Base-by-base conservation (phyloP, 2,329 filamentous ascomycete genomes). In the Fusarium sp. region DNA sequence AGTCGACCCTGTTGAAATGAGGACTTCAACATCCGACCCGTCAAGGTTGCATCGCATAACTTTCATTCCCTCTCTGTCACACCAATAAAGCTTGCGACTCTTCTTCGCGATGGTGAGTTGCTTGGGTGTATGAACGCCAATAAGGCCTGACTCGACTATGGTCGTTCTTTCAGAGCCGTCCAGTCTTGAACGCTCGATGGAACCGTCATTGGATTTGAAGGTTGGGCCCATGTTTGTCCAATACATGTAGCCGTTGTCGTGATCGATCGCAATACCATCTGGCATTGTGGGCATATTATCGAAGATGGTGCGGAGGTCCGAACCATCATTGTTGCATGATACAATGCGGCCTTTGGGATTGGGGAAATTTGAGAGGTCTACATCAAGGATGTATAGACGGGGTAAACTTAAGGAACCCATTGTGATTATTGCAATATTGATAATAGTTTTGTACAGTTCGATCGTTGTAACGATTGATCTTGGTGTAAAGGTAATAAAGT, bases 41-140 rank as follows among this genome's bases (percentile, higher is more conserved):
- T 62, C 50, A 20, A 62, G n/a, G 26, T 51, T 49, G 5, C 16
- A 51, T 0, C 20, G 31, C 44, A 66, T 62, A 2, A 57, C 56
- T 28, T 66, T 44, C 34, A 66, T 52, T 12, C 56, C 50, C 8
- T 67, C 56, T 26, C 63, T 30, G 15, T 52, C 50, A 8, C 56
- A 57, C 63, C 49, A 66, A 16, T 62, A 52, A 2, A 67, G 37
- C n/a, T 57, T 66, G 2, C 15, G 3, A 18, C 28, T 62, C 6
- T 57, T 28, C 4, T 9, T 11, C 0, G 57, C 36, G 8, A 62
- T 18, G 3, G 26, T 38, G 1, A 47, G 13, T 13, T 55, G 34
- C 18, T 55, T 62, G 1, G 57, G 41, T 1, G 59, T 55, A 11
- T 28, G 18, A 7, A 62, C 16, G 6, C 34, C 40, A 7, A 55